A percentile compares a stretch with the other conserved stretches of the same genome.
Conservation (phyloP, 2,329 filamentous ascomycete genomes). For the Ramichloridium luteum region DNA sequence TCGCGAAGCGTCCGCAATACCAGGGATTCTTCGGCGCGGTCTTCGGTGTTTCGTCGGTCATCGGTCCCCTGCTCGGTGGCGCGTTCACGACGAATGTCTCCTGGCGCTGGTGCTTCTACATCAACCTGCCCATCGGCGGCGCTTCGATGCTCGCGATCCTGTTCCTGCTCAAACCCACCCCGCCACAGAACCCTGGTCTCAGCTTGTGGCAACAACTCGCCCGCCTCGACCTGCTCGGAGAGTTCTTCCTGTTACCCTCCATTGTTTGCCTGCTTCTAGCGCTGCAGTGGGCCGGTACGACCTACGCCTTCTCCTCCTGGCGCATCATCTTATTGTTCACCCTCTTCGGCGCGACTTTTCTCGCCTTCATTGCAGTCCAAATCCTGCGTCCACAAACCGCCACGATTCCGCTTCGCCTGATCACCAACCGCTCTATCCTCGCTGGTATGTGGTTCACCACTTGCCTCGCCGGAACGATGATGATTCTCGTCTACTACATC, state of each 20-base stretch:
- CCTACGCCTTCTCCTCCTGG: slow-evolving; percentile 28
- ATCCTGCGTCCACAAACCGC: slow-evolving; percentile 30
- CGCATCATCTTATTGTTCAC: slow-evolving; percentile 34
- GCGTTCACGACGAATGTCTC: slow-evolving; percentile 30
- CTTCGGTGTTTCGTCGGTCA: slow-evolving; percentile 29
- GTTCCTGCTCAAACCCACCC: slow-evolving; percentile 27
- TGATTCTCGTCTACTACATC: slow-evolving; percentile 34
- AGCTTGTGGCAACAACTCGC: slow-evolving; percentile 26
- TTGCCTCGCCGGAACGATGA: slow-evolving; percentile 31
- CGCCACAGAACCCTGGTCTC: slow-evolving; percentile 11
- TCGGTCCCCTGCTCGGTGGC: slow-evolving; percentile 35
- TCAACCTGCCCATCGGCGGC: slow-evolving; percentile 37
- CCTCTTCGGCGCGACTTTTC: slow-evolving; percentile 26
- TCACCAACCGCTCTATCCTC: slow-evolving; percentile 31
- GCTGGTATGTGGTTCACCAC: slow-evolving; percentile 29
- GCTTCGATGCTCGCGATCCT: slow-evolving; percentile 27
- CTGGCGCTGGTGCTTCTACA: slow-evolving; percentile 26
- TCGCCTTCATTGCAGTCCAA: slow-evolving; percentile 31
- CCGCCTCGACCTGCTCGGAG: slow-evolving; percentile 36
- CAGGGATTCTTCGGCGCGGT: slow-evolving; percentile 27
- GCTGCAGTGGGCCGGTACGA: slow-evolving; percentile 37
- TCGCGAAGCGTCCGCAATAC: slow-evolving; percentile 28
- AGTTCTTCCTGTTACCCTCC: slow-evolving; percentile 27
- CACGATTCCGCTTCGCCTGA: slow-evolving; percentile 32
- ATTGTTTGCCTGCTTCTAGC: slow-evolving; percentile 36